A percentile compares a stretch with the other conserved stretches of the same genome.
These are phyloP conservation scores for Gossypium armourianum DNA, from an alignment of 441 rosid genomes.

Conservation along the genomic window DNA sequence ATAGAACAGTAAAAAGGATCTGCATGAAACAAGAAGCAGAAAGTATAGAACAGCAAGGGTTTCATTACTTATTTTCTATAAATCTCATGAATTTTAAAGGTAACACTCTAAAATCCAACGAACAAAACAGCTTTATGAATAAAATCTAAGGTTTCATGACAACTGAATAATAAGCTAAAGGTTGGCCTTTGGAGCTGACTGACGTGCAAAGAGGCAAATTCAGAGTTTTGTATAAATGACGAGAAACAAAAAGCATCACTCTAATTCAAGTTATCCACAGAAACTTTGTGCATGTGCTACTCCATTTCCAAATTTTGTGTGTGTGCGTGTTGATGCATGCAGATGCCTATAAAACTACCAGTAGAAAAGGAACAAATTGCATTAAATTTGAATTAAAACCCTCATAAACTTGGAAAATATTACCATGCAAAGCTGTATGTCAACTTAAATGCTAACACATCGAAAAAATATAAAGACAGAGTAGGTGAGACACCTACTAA, in stretches of 20 bases:
- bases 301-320: not conserved
- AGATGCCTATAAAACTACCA: too few relatives aligned
- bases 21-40: not conserved
- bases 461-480: not conserved
- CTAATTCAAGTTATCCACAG: not conserved
- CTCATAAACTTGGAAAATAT: not conserved
- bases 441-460: not conserved
- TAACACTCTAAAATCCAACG: not conserved
- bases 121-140: not conserved
- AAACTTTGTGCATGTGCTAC: not conserved
- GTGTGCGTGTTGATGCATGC: too few relatives aligned
- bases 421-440: not conserved
- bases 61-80: not conserved
- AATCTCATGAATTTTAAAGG: not conserved
- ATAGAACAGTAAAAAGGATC: not conserved
- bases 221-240: not conserved
- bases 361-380: not conserved
- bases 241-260: not conserved
- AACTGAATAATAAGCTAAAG: not conserved
- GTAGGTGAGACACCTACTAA: conserved; percentile 2
- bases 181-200: not conserved
- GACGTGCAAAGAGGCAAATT: not conserved
- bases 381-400: not conserved
- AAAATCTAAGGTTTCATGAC: not conserved
- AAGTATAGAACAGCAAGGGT: not conserved